These are phyloP conservation scores for Colletotrichum noveboracense DNA, from an alignment of 2,329 filamentous ascomycete species.

Conservation along the genomic window DNA sequence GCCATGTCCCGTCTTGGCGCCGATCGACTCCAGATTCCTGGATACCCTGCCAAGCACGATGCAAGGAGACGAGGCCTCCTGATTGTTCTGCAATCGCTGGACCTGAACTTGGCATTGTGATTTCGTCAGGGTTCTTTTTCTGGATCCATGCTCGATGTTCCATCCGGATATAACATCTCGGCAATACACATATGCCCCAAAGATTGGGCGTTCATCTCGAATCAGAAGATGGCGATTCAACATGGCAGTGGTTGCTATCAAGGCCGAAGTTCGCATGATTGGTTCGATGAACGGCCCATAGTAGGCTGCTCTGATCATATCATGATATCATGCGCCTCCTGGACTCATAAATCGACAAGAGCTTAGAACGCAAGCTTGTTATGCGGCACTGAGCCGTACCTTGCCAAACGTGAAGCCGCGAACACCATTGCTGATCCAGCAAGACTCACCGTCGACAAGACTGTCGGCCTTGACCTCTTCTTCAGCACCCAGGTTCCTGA, in stretches of 20 bases:
- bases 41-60: conserved; percentile 12
- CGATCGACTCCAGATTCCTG: conserved; percentile 19
- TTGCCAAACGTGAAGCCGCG: conserved; percentile 72
- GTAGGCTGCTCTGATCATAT: not conserved
- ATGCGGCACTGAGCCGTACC: conserved; percentile 31
- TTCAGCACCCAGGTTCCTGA: conserved; percentile 67
- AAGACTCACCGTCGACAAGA: conserved; percentile 74
- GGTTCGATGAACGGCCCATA: not conserved
- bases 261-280: not conserved
- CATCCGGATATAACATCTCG: not conserved
- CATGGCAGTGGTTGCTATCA: not conserved
- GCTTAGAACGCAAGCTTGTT: not conserved
- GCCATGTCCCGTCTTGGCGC: conserved; percentile 17
- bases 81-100: not conserved
- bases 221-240: not conserved
- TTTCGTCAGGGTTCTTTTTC: not conserved
- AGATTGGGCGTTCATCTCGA: not conserved
- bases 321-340: not conserved
- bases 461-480: conserved; percentile 63
- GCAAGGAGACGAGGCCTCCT: not conserved
- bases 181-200: not conserved
- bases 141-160: not conserved
- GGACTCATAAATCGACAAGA: not conserved
- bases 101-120: not conserved
- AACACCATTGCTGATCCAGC: conserved; percentile 90